Evolutionary conservation across 192 early-diverging fungal species (phyloP).

Genomic region (Coemansia sp.): DNA sequence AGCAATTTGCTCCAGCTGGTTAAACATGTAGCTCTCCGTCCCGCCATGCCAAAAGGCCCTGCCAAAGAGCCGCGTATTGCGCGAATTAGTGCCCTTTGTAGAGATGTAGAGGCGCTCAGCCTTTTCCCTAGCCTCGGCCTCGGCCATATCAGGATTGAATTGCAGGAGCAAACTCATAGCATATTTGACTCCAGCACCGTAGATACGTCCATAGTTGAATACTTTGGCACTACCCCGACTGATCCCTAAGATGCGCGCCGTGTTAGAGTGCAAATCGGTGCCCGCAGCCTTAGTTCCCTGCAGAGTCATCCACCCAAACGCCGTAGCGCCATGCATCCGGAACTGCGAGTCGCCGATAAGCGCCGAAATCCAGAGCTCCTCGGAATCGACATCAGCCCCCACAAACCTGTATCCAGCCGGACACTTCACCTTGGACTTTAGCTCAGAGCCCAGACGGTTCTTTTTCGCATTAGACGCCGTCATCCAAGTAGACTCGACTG

Average conservation of each 20-base stretch:
- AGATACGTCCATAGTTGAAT: slow-evolving; percentile 95
- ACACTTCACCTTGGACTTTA: slow-evolving; percentile 83
- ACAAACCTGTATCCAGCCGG: slow-evolving; percentile 83
- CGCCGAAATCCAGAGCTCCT: slow-evolving; percentile 97
- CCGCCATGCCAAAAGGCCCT: slow-evolving; percentile 81
- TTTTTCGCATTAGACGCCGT: slow-evolving; percentile 91
- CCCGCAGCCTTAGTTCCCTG: slow-evolving; percentile 86
- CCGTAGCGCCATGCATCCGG: slow-evolving; percentile 85
- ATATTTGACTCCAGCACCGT: slow-evolving; percentile 88
- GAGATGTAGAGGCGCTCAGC: slow-evolving; percentile 70
- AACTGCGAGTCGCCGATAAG: slow-evolving; percentile 93
- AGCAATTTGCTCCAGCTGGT: slow-evolving; percentile 81
- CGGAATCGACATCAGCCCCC: slow-evolving; percentile 95
- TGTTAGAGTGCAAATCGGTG: slow-evolving; percentile 93
- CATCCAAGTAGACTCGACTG: slow-evolving; percentile 92
- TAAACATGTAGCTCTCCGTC: slow-evolving; percentile 93
- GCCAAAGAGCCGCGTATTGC: slow-evolving; percentile 25
- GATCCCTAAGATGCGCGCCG: slow-evolving; percentile 84
- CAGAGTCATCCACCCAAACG: slow-evolving; percentile 97
- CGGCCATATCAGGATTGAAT: slow-evolving; percentile 69
- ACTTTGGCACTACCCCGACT: slow-evolving; percentile 86
- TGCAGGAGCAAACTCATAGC: slow-evolving; percentile 77
- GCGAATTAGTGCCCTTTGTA: slow-evolving; percentile 78
- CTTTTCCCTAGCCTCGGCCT: slow-evolving; percentile 60
- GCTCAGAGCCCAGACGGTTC: slow-evolving; percentile 88